Evolutionary conservation across 208 protist genomes (phyloP).

Genomic region (Acanthamoeba castellanii): DNA sequence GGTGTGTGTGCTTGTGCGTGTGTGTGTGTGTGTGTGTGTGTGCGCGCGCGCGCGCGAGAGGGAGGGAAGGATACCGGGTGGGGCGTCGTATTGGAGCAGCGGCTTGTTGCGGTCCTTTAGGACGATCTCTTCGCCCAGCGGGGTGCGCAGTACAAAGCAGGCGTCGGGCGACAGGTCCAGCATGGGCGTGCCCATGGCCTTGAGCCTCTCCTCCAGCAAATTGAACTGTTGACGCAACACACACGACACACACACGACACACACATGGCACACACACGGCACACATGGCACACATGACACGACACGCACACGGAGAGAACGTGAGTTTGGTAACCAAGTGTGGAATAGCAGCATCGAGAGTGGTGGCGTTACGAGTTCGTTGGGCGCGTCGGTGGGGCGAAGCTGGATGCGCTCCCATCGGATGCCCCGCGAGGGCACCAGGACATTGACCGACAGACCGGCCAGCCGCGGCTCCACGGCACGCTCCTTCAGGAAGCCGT

Average conservation of each 20-base stretch:
- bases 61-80: neutral
- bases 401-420: constrained; percentile 45
- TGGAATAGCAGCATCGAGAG: neutral
- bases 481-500: neutral
- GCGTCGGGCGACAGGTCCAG: neutral
- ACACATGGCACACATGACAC: too few relatives aligned
- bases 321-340: neutral
- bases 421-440: constrained; percentile 4
- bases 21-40: too few relatives aligned
- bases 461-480: constrained; percentile 36
- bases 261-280: too few relatives aligned
- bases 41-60: neutral
- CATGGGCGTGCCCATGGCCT: constrained; percentile 18
- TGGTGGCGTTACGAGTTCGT: neutral
- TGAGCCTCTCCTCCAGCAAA: constrained; percentile 44
- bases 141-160: constrained; percentile 54
- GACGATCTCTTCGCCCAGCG: constrained; percentile 9
- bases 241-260: neutral
- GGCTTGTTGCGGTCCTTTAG: neutral
- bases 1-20: too few relatives aligned
- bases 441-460: neutral
- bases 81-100: constrained; percentile 61
- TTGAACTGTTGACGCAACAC: neutral
- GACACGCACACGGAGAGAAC: too few relatives aligned
- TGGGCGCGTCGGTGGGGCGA: constrained; percentile 20